Evolutionary conservation across 2,329 filamentous ascomycete species (phyloP).

Genomic region (Fusarium sp.): DNA sequence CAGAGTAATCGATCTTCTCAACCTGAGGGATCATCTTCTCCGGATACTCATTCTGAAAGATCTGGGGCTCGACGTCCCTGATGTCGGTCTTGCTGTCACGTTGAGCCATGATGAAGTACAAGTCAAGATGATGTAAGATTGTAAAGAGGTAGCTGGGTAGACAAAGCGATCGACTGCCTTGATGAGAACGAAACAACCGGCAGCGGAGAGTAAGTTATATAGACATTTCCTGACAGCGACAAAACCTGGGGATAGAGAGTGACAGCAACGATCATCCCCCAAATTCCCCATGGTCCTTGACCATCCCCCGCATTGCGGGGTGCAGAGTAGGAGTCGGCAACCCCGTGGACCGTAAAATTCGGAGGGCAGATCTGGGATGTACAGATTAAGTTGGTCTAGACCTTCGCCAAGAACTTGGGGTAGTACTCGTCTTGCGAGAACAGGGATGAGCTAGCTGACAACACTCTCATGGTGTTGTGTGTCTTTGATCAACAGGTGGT

Average conservation of each 20-base stretch:
- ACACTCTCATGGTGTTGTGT: background rate
- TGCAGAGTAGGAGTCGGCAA: slow-evolving; percentile 13
- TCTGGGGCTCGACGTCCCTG: slow-evolving; percentile 25
- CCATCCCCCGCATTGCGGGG: slow-evolving; percentile 25
- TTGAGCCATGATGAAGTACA: slow-evolving; percentile 10
- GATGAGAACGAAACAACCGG: background rate
- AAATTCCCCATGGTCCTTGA: background rate
- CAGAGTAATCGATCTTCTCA: slow-evolving; percentile 38
- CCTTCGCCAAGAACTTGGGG: slow-evolving; percentile 2
- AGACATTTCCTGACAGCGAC: background rate
- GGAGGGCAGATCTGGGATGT: slow-evolving; percentile 10
- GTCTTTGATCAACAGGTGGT: background rate
- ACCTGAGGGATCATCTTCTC: slow-evolving; percentile 27
- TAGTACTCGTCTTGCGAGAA: background rate
- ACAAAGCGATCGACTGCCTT: slow-evolving; percentile 30
- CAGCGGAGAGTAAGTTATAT: slow-evolving; percentile 12
- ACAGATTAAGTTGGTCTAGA: slow-evolving; percentile 32
- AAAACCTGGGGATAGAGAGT: slow-evolving; percentile 1
- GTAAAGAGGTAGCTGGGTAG: background rate
- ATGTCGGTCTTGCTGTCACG: slow-evolving; percentile 16
- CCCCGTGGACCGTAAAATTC: background rate
- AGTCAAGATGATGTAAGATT: background rate
- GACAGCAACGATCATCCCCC: background rate
- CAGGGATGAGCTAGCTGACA: background rate
- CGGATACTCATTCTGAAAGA: slow-evolving; percentile 32